Evolutionary conservation across 116 monocot genomes (phyloP).

Genomic region (Phalaenopsis hybrid): DNA sequence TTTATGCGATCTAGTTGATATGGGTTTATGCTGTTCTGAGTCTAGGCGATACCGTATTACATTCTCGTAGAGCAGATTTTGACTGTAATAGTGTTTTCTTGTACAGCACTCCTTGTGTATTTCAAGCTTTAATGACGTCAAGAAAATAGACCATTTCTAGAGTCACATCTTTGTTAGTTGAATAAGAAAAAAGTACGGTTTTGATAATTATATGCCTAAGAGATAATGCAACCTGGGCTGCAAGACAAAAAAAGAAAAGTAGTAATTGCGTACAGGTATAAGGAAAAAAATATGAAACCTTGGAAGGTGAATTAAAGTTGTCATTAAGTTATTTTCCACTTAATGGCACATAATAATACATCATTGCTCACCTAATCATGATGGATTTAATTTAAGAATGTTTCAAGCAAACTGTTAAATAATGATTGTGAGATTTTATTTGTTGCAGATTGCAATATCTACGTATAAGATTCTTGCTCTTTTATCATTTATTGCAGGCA

Average conservation of each 20-base stretch:
- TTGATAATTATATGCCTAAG: neutral
- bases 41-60: neutral
- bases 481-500: conserved; percentile 30
- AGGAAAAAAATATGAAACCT: neutral
- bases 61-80: neutral
- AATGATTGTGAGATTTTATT: neutral
- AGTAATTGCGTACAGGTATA: neutral
- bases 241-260: neutral
- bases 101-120: neutral
- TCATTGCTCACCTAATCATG: neutral
- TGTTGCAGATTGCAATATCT: neutral
- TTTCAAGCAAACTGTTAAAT: neutral
- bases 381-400: neutral
- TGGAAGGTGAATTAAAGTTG: neutral
- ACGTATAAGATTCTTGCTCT: neutral
- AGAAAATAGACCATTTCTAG: neutral
- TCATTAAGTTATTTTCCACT: neutral
- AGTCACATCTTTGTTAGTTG: neutral
- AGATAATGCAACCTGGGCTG: neutral
- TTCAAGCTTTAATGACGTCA: neutral
- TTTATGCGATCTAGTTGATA: neutral
- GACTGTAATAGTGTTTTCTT: neutral
- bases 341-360: neutral
- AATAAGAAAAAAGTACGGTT: neutral
- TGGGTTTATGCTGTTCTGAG: neutral